Evolutionary conservation across 1,139 yeast genomes (phyloP), one percentile per base, ranked within the genome.

Genomic region (Suhomyces bolitotheri): DNA sequence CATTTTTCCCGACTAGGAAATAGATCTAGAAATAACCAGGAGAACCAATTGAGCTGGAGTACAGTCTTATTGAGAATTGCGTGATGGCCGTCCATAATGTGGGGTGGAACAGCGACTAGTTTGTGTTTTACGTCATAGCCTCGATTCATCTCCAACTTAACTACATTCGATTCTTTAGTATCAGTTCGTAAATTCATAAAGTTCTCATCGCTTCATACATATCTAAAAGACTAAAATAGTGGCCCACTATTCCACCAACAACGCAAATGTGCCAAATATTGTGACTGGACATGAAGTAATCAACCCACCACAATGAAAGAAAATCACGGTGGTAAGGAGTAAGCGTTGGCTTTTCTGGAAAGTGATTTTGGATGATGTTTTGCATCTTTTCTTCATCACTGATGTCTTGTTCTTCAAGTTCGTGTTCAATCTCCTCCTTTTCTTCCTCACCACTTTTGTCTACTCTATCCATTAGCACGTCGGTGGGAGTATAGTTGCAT

Each of bases 181-280:
- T n/a, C n/a, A n/a, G n/a, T 17, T 17, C 20, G 8, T 17, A 17
- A 17, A 8, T 17, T 17, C 20, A 17, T 17, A 17, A 17, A 17
- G 20, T 17, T 22, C 38, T 34, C 29, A 56, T 49, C 27, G 47
- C 47, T 26, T 58, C 62, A 46, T 82, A 81, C 82, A 89, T 82
- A 41, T 77, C 80, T 45, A 87, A 66, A 19, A 88, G 68, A 16
- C 94, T 89, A 37, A 68, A 66, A 58, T 90, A 92, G 60, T 90
- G 97, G 24, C 94, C 95, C 40, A 86, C 63, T 16, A 89, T 79
- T 2, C 98, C 98, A 24, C 85, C 73, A 24, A 92, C 76, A 27
- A 92, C 98, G 55, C 86, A 87, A 12, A 88, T 59, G 61, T 92
- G 98, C 98, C 98, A 92, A 22, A 92, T 66, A 53, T 88, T 89